Evolutionary conservation across 2,329 filamentous ascomycete species (phyloP).

Genomic region (Exophiala mesophila): DNA sequence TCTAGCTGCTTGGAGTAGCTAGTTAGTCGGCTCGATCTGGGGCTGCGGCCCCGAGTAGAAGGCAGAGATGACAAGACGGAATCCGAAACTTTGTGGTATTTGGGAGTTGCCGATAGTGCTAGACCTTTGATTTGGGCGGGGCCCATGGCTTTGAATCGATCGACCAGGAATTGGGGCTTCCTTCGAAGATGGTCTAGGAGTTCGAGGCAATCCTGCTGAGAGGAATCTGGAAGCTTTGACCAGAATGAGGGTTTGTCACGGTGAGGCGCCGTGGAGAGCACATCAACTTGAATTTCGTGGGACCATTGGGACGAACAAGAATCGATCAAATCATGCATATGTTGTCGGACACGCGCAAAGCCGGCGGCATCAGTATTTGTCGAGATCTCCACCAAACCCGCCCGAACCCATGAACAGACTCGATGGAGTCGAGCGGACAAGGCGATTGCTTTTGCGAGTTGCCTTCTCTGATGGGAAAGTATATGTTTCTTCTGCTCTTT

Average conservation of each 20-base stretch:
- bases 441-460: constrained; percentile 40
- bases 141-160: constrained; percentile 70
- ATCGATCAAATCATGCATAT: constrained; percentile 41
- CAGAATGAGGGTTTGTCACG: constrained; percentile 34
- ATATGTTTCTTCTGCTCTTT: constrained; percentile 38
- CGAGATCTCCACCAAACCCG: constrained; percentile 42
- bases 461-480: constrained; percentile 37
- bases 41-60: constrained; percentile 46
- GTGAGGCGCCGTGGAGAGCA: constrained; percentile 10
- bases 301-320: constrained; percentile 35
- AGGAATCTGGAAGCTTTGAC: constrained; percentile 67
- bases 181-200: constrained; percentile 79
- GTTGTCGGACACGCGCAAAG: constrained; percentile 42
- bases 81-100: constrained; percentile 73
- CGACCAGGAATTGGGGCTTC: constrained; percentile 82
- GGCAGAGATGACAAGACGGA: constrained; percentile 70
- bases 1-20: constrained; percentile 58
- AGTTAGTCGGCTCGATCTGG: constrained; percentile 41
- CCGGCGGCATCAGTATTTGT: constrained; percentile 42
- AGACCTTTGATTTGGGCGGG: constrained; percentile 72
- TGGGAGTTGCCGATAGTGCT: constrained; percentile 71
- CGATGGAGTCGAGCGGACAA: constrained; percentile 40
- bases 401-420: constrained; percentile 38
- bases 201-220: constrained; percentile 68
- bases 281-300: constrained; percentile 33